phyloP scores from a whole-genome alignment of 1,139 yeast species.

The Magnusiomyces tetraspermus region DNA sequence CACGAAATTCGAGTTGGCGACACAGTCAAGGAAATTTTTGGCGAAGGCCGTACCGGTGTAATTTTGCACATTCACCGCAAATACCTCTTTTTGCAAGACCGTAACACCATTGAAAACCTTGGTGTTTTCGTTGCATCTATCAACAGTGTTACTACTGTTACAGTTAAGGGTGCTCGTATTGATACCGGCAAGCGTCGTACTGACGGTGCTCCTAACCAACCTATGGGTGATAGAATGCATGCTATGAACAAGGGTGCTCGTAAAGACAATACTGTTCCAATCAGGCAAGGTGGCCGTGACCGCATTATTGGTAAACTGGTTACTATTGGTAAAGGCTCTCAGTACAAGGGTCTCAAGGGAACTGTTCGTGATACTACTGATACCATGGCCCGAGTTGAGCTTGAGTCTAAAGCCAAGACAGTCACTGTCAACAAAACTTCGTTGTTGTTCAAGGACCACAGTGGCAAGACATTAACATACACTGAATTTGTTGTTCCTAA shows the following conservation, averaged over 20 bases:
- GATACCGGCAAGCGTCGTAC: conserved; percentile 48
- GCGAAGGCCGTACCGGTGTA: conserved; percentile 79
- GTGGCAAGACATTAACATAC: conserved; percentile 60
- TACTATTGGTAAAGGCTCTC: conserved; percentile 73
- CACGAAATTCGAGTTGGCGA: conserved; percentile 82
- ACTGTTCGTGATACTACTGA: conserved; percentile 91
- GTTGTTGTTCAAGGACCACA: conserved; percentile 58
- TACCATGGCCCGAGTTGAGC: conserved; percentile 79
- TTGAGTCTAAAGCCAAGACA: conserved; percentile 84
- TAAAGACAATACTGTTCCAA: conserved; percentile 39
- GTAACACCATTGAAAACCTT: conserved; percentile 66
- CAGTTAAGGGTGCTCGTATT: conserved; percentile 66
- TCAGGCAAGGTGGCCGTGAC: conserved; percentile 61
- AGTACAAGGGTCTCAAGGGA: conserved; percentile 91
- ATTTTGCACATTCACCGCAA: conserved; percentile 80
- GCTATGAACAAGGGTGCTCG: conserved; percentile 30
- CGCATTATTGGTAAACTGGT: conserved; percentile 74
- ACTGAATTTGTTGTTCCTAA: conserved; percentile 62
- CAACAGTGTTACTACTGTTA: conserved; percentile 67
- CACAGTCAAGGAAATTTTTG: conserved; percentile 70
- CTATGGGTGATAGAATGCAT: conserved; percentile 30
- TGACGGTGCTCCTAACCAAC: conserved; percentile 68
- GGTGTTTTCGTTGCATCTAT: conserved; percentile 84
- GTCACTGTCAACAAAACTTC: conserved; percentile 75
- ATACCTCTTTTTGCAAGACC: conserved; percentile 67